Conservation (phyloP, 495 filamentous ascomycete species). For the Hypoxylon lienhwacheense region DNA sequence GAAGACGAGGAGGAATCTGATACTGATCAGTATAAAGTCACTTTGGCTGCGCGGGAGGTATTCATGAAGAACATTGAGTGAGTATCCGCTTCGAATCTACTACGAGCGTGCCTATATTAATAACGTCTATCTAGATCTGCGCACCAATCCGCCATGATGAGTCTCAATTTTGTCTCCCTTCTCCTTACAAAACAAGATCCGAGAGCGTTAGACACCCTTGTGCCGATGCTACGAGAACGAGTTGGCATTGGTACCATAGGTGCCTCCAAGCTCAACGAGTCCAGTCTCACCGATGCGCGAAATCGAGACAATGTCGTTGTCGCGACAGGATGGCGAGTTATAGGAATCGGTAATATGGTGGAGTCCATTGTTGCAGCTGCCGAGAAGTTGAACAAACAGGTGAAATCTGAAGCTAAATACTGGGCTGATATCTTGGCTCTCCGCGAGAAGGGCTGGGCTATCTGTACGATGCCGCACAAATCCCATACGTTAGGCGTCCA, state of each 20-base stretch:
- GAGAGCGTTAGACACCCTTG: conserved; percentile 69
- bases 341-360: conserved; percentile 72
- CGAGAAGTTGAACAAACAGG: conserved; percentile 70
- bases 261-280: conserved; percentile 66
- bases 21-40: conserved; percentile 42
- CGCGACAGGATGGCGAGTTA: conserved; percentile 76
- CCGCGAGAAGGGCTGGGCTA: conserved; percentile 79
- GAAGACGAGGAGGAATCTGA: conserved; percentile 38
- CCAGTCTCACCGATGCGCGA: conserved; percentile 55
- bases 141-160: conserved; percentile 64
- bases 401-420: conserved; percentile 76
- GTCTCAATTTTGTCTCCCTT: conserved; percentile 83
- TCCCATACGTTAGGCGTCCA: conserved; percentile 76
- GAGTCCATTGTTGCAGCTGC: conserved; percentile 74
- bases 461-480: conserved; percentile 72
- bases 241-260: conserved; percentile 76
- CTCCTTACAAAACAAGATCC: conserved; percentile 76
- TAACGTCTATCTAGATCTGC: conserved; percentile 45
- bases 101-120: conserved; percentile 7
- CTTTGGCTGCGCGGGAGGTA: conserved; percentile 53
- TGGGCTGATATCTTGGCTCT: conserved; percentile 85
- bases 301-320: conserved; percentile 60
- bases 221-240: conserved; percentile 63
- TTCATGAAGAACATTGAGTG: conserved; percentile 56
- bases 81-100: conserved; percentile 18